Base-by-base conservation (phyloP, 345 rosid species). In the Corchorus olitorius region DNA sequence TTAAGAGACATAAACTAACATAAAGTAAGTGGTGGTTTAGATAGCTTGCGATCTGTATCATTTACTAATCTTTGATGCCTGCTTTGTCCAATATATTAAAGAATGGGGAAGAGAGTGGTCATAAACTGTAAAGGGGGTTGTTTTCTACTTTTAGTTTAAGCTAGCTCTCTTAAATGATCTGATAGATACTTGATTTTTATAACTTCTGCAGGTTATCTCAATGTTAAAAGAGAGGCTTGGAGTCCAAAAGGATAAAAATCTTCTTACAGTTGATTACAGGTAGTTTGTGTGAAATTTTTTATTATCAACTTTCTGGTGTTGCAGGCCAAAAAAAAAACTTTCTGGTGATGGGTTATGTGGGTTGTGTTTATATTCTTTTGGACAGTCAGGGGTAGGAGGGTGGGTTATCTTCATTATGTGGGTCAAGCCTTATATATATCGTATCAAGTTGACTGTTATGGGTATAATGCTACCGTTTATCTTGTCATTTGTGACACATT, bases 161-260 rank as follows among this genome's bases (percentile, higher is more conserved):
- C 45, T 56, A 41, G 56, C 19, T 53, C 41, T 22, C 16, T 52
- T 9, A 33, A 52, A 49, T 45, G 45, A 59, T 56, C 6, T 74
- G 70, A 67, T 48, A 12, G 55, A 5, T 61, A 56, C 76, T 65
- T 60, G 41, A 72, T 72, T 11, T 73, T 74, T 49, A 67, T 76
- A 61, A 53, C 61, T 14, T 59, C 34, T 89, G 85, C 89, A 95
- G 99, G 91, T 93, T 76, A 86, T 91, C 65, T 84, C 91, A 20
- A 87, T 87, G 92, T 79, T 95, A 78, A 95, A 93, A 86, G 90
- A 92, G 84, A 95, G 85, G 86, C 91, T 95, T 75, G 93, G 94
- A 75, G 85, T 93, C 10, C 75, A 86, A 53, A 87, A 86, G 70
- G 96, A 93, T 43, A 90, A 95, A 84, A 84, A 70, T 70, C 94